phyloP scores from a whole-genome alignment of 345 rosid species.

The Eucalyptus lansdowneana region DNA sequence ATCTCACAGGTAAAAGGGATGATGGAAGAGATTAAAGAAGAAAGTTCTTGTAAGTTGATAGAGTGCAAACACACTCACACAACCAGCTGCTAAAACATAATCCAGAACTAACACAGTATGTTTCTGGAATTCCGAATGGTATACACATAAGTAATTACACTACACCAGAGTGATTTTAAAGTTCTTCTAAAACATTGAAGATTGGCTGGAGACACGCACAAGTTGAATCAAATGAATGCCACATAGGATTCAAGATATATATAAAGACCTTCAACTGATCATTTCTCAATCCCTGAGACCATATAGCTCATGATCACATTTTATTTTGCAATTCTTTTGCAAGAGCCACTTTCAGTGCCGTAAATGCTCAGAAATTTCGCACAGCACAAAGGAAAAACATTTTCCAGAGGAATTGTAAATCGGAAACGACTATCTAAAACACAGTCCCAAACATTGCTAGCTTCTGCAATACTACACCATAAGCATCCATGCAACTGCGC shows the following conservation, averaged over 20 bases:
- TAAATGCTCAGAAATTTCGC: not conserved
- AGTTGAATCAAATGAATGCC: not conserved
- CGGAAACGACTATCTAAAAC: not conserved
- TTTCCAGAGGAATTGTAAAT: not conserved
- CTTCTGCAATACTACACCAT: not conserved
- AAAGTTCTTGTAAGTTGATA: not conserved
- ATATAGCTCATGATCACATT: not conserved
- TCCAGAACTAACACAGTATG: not conserved
- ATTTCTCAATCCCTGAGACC: not conserved
- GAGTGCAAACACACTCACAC: not conserved
- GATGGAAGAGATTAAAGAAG: not conserved
- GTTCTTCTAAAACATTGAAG: not conserved
- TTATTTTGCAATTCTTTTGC: not conserved
- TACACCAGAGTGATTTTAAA: not conserved
- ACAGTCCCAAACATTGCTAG: not conserved
- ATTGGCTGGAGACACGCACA: not conserved
- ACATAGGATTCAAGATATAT: not conserved
- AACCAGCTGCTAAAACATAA: not conserved
- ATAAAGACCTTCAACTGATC: not conserved
- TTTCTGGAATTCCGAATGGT: not conserved
- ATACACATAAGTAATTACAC: not conserved
- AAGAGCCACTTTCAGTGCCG: not conserved
- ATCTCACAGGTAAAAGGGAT: not conserved
- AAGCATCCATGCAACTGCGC: not conserved
- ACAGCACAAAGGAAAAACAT: not conserved